Conservation (phyloP, 2,329 filamentous ascomycete genomes). For the Penicillium oxalicum region DNA sequence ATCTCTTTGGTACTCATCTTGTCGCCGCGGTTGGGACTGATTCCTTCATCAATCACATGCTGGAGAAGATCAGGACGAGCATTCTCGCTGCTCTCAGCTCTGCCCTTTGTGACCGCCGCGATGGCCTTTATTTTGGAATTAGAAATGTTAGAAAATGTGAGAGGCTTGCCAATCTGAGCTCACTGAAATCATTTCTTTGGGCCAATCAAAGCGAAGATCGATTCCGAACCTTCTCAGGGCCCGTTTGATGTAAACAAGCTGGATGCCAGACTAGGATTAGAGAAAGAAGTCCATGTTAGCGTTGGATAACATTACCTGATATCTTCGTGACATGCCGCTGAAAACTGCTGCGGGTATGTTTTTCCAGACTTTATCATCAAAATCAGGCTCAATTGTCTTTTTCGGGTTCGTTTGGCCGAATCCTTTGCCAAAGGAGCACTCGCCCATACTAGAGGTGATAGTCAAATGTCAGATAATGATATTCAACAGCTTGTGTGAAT, state of each 20-base stretch:
- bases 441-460: not conserved
- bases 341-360: not conserved
- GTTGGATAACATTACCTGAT: not conserved
- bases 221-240: too few species aligned
- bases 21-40: not conserved
- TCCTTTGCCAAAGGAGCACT: not conserved
- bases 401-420: not conserved
- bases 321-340: not conserved
- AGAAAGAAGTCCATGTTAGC: not conserved
- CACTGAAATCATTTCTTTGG: too few species aligned
- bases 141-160: too few species aligned
- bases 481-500: too few species aligned
- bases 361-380: not conserved
- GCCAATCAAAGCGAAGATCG: too few species aligned
- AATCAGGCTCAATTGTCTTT: not conserved
- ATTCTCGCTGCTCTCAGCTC: not conserved
- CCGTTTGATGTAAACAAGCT: too few species aligned
- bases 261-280: too few species aligned
- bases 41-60: not conserved
- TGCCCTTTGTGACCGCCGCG: not conserved
- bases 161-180: too few species aligned
- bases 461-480: not conserved
- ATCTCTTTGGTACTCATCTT: not conserved
- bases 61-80: not conserved
- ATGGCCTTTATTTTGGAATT: not conserved